Evolutionary conservation across 306 rosid species (phyloP).

Genomic region (Lupinus albus): DNA sequence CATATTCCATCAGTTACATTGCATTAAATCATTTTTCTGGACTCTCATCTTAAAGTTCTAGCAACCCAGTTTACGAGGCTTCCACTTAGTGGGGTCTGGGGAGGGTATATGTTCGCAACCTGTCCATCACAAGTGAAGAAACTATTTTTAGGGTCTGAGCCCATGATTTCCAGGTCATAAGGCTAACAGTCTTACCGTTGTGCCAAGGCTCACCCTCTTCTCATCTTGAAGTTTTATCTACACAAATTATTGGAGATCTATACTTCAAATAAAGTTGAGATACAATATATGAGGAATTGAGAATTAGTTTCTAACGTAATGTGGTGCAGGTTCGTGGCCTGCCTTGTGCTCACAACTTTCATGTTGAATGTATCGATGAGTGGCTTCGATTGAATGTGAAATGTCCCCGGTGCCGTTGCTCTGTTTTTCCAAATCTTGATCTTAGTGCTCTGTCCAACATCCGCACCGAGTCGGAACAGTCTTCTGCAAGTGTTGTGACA

Average conservation of each 20-base stretch:
- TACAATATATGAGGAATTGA: conserved; percentile 11
- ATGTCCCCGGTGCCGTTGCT: conserved; percentile 89
- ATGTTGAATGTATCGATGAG: conserved; percentile 86
- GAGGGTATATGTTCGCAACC: too few relatives aligned
- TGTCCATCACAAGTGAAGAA: too few relatives aligned
- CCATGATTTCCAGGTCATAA: too few relatives aligned
- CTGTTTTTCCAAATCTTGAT: conserved; percentile 90
- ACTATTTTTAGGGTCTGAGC: too few relatives aligned
- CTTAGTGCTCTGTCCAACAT: conserved; percentile 83
- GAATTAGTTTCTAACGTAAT: conserved; percentile 31
- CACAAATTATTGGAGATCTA: neutral
- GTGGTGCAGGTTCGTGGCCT: conserved; percentile 83
- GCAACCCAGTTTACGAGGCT: too few relatives aligned
- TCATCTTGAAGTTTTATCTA: conserved; percentile 3
- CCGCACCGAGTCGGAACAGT: conserved; percentile 62
- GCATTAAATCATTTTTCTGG: conserved; percentile 7
- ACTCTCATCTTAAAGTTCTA: conserved; percentile 7
- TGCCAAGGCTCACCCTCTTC: too few relatives aligned
- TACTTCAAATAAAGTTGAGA: conserved; percentile 4
- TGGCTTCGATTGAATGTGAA: conserved; percentile 92
- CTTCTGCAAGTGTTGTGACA: conserved; percentile 51
- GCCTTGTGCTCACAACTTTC: conserved; percentile 92
- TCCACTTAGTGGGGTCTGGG: too few relatives aligned
- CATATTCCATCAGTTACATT: neutral
- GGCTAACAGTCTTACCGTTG: too few relatives aligned